Conservation (phyloP, 164 flowering plant genomes). For the Tetrastigma voinierianum region DNA sequence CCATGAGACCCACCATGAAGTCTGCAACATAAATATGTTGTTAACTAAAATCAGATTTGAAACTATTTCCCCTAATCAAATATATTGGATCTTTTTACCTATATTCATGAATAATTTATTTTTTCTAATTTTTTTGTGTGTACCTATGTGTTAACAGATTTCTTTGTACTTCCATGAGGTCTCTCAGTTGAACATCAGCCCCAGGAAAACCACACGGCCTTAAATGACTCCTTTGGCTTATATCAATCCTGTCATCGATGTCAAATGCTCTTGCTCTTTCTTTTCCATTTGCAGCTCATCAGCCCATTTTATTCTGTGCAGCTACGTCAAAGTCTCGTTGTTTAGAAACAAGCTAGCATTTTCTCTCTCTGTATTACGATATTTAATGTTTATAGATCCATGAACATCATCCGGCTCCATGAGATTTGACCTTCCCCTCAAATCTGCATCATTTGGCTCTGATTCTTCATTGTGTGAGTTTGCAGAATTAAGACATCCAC, state of each 20-base stretch:
- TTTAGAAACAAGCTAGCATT: slow-evolving; percentile 22
- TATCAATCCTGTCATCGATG: slow-evolving; percentile 42
- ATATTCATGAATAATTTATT: too few species aligned
- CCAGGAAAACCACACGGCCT: slow-evolving; percentile 40
- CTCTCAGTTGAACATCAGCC: slow-evolving; percentile 69
- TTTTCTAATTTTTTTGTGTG: too few species aligned
- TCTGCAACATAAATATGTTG: slow-evolving; percentile 43
- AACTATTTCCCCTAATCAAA: slow-evolving; percentile 10
- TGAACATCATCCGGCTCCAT: slow-evolving; percentile 34
- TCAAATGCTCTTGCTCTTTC: slow-evolving; percentile 39
- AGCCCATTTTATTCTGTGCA: slow-evolving; percentile 36
- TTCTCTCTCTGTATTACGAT: slow-evolving; percentile 41
- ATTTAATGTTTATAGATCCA: slow-evolving; percentile 27
- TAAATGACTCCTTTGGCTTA: slow-evolving; percentile 48
- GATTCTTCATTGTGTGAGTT: slow-evolving; percentile 50
- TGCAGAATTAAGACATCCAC: slow-evolving; percentile 48
- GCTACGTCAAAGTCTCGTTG: slow-evolving; percentile 36
- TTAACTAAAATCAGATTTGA: neutral
- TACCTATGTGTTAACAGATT: too few species aligned
- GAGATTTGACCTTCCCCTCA: slow-evolving; percentile 29
- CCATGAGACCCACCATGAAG: slow-evolving; percentile 96
- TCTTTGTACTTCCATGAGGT: slow-evolving; percentile 63
- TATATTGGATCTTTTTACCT: slow-evolving; percentile 16
- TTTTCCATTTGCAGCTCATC: slow-evolving; percentile 47
- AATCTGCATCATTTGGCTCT: slow-evolving; percentile 36